phyloP scores from a whole-genome alignment of 2,329 filamentous ascomycete species.

The Fusarium pseudoanthophilum region DNA sequence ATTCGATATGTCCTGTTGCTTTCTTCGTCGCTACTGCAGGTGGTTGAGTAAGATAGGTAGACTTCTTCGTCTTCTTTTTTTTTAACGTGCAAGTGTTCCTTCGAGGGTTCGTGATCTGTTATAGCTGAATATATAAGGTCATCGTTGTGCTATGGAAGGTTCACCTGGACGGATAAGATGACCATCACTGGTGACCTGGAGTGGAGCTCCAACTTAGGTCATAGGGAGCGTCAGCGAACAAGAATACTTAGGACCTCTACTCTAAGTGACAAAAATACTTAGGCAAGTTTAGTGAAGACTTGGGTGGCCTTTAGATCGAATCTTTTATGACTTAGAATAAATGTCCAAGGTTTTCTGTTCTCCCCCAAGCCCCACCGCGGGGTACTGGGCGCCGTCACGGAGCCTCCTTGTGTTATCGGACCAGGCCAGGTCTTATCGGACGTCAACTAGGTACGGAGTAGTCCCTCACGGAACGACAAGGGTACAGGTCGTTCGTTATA shows the following conservation, averaged over 20 bases:
- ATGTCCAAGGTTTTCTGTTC: neutral
- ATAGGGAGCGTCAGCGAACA: neutral
- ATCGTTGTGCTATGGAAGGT: neutral
- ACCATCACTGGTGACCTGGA: neutral
- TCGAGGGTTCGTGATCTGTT: neutral
- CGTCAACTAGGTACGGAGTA: neutral
- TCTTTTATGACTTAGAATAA: neutral
- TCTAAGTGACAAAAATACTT: neutral
- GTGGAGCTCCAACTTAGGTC: neutral
- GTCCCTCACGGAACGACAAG: neutral
- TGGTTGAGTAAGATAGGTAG: neutral
- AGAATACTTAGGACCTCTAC: neutral
- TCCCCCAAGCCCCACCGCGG: conserved; percentile 41
- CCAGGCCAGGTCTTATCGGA: conserved; percentile 14
- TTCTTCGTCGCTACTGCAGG: neutral
- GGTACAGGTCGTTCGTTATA: neutral
- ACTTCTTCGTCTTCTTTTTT: too few relatives aligned
- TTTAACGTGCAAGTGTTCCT: neutral
- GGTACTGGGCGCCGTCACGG: conserved; percentile 20
- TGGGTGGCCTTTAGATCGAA: fast-evolving
- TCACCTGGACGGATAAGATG: neutral
- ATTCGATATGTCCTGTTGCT: neutral
- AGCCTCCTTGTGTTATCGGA: neutral
- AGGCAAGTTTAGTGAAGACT: neutral
- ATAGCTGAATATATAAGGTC: neutral